phyloP scores from a whole-genome alignment of 2,329 filamentous ascomycete species.

The Hypoxylon rubiginosum region DNA sequence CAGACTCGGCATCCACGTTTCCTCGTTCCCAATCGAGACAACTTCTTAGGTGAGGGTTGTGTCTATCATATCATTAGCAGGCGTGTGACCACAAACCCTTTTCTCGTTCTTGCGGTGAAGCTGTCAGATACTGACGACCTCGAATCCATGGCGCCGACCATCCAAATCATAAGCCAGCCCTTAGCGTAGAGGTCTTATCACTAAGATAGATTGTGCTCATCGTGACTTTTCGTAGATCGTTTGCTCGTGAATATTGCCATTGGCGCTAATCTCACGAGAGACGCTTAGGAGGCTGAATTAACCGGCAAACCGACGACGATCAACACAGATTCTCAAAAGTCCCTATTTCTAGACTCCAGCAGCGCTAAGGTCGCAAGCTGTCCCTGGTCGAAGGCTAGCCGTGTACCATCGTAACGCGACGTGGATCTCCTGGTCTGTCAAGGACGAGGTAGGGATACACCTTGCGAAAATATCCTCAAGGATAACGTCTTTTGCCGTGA shows the following conservation, averaged over 20 bases:
- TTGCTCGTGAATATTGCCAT: constrained; percentile 9
- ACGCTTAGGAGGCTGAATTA: constrained; percentile 31
- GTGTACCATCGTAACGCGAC: constrained; percentile 6
- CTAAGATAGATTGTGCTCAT: background rate
- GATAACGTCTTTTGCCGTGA: constrained; percentile 27
- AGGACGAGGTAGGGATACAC: constrained; percentile 29
- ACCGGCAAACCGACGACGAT: constrained; percentile 33
- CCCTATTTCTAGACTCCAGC: constrained; percentile 19
- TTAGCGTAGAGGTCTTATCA: constrained; percentile 12
- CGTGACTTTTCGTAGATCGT: constrained; percentile 13
- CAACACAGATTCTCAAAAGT: constrained; percentile 35
- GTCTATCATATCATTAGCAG: constrained; percentile 18
- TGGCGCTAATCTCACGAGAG: constrained; percentile 18
- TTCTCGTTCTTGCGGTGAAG: constrained; percentile 28
- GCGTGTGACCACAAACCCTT: constrained; percentile 1
- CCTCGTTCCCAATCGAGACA: constrained; percentile 29
- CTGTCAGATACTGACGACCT: constrained; percentile 24
- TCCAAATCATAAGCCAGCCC: constrained; percentile 6
- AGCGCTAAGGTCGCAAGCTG: constrained; percentile 30
- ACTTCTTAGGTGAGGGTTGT: constrained; percentile 30
- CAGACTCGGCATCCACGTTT: constrained; percentile 30
- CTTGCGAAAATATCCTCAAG: constrained; percentile 31
- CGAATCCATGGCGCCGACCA: constrained; percentile 8
- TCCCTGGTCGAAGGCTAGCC: constrained; percentile 21
- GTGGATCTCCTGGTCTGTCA: constrained; percentile 9